Evolutionary conservation across 257 asterid species (phyloP), one percentile per base, ranked within the genome.

Genomic region (Solanum bukasovii): DNA sequence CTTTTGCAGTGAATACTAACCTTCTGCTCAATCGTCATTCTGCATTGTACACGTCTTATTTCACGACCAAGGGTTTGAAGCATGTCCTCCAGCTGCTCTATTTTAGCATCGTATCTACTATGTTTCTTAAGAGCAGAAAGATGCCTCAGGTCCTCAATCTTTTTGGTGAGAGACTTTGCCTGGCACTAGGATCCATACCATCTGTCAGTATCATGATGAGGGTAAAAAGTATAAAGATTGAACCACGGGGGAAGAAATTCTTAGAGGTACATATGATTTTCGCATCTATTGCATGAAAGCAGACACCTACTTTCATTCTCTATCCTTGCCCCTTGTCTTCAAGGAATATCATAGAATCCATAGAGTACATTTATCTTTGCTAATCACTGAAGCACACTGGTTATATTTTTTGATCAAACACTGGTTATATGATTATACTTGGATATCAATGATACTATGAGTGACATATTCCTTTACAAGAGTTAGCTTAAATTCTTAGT

Each of bases 11-110:
- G 70, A 82, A 82, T 9, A 82, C 86, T 18, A 49, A 95, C 99
- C 98, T 95, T 96, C 86, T 93, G 91, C 82, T 90, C 93, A 87
- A 93, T 94, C 81, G 91, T 87, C 83, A 90, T 92, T 90, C 91
- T 92, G 87, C 91, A 88, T 91, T 92, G 96, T 56, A 86, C 61
- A 78, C 84, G 91, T 42, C 73, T 91, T 91, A 97, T 93, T 88
- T 88, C 94, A 87, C 77, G 84, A 59, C 85, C 83, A 27, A 93
- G 89, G 86, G 91, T 96, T 87, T 88, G 93, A 90, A 96, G 96
- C 78, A 68, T 88, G 87, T 91, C 94, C 90, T 93, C 92, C 61
- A 93, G 93, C 87, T 83, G 90, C 88, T 93, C 95, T n/a, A 93
- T 89, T 72, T 93, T 91, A 46, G 92, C 74, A 77, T 90, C 91